Evolutionary conservation across 306 rosid genomes (phyloP), one percentile per base, ranked within the genome.

Genomic region (Potentilla sterilis): DNA sequence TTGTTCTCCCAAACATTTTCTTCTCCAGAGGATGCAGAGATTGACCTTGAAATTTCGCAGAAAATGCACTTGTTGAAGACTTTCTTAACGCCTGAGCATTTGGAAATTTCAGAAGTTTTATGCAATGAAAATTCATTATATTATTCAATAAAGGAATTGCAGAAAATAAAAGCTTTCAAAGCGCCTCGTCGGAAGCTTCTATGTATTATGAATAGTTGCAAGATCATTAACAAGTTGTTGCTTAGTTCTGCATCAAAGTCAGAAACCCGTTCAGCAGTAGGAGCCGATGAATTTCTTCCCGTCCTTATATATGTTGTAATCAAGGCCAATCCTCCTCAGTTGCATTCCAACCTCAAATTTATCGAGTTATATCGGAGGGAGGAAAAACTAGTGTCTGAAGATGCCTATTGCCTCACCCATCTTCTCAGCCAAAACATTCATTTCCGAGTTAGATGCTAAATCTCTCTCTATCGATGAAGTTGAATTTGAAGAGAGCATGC

Each of bases 261-360:
- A 21, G 89, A 84, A 77, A 70, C 78, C 70, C 89, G 76, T 79
- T 86, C 74, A 37, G 83, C 87, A 8, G 88, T 84, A 16, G 93
- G 97, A 43, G 90, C 91, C 5, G 97, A 91, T 77, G 97, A 81
- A 72, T 88, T 91, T 78, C 93, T 91, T 62, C 92, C 93, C n/a
- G 87, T 89, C 63, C 92, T 91, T 71, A 89, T 89, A 73, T 91
- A 86, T 78, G 89, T 91, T 46, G 82, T 73, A 18, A 91, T 91
- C 89, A 91, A 89, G 93, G 90, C 84, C 58, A 86, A 90, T 85
- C 96, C 96, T 72, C 87, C 89, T 72, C 88, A 80, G 64, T 77
- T 90, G 87, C 93, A 90, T 52, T 88, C 96, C 69, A 90, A 90
- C 83, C 92, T 90, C 72, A 86, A 65, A 79, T 90, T 81, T 52